Evolutionary conservation across 2,329 filamentous ascomycete species (phyloP).

Genomic region (Emmonsiellopsis sp.): DNA sequence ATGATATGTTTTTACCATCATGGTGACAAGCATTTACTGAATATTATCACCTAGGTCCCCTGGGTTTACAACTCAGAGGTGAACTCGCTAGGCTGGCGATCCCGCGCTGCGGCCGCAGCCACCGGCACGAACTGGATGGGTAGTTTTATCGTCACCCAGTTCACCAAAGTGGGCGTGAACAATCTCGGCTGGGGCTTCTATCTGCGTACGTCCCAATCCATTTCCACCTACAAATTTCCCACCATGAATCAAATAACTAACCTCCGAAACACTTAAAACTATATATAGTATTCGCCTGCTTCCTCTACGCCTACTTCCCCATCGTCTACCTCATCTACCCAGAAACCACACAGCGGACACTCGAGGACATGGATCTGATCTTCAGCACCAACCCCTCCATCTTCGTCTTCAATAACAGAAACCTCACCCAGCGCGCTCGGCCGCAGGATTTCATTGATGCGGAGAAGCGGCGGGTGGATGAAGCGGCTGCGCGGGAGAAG

Average conservation of each 20-base stretch:
- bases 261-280: no score
- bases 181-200: slow-evolving; percentile 29
- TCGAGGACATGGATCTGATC: slow-evolving; percentile 22
- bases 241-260: background rate
- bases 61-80: slow-evolving; percentile 16
- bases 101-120: slow-evolving; percentile 12
- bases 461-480: background rate
- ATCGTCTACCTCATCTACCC: slow-evolving; percentile 42
- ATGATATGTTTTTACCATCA: background rate
- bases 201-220: slow-evolving; percentile 14
- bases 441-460: slow-evolving; percentile 1
- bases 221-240: background rate
- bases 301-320: slow-evolving; percentile 30
- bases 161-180: slow-evolving; percentile 16
- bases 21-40: background rate
- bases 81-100: slow-evolving; percentile 12
- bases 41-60: slow-evolving; percentile 17
- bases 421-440: slow-evolving; percentile 1
- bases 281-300: slow-evolving; percentile 21
- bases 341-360: slow-evolving; percentile 42
- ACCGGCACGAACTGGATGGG: slow-evolving; percentile 21
- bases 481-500: background rate
- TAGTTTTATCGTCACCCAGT: slow-evolving; percentile 17
- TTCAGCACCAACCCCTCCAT: slow-evolving; percentile 21
- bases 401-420: slow-evolving; percentile 1